Conservation (phyloP, 2,329 filamentous ascomycete species). For the Polychaeton citri region DNA sequence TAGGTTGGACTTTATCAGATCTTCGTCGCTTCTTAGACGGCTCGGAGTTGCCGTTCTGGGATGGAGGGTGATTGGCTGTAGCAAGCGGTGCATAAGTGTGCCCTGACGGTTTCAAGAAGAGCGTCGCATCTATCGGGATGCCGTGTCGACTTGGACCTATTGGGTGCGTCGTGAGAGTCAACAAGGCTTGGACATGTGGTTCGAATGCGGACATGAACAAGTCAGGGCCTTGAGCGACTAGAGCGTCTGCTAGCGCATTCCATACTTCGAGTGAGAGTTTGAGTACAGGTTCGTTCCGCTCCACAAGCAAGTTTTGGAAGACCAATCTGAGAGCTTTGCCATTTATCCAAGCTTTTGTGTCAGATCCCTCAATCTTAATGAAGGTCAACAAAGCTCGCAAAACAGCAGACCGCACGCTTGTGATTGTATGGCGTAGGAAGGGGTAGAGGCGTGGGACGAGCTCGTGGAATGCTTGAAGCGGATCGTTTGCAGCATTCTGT, state of each 20-base stretch:
- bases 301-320: conserved; percentile 91
- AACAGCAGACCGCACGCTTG: conserved; percentile 84
- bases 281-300: conserved; percentile 73
- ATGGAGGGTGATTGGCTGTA: conserved; percentile 27
- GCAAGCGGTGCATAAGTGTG: conserved; percentile 54
- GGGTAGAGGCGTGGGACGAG: conserved; percentile 89
- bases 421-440: conserved; percentile 93
- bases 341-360: conserved; percentile 80
- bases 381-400: conserved; percentile 88
- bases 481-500: conserved; percentile 65
- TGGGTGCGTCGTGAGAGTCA: conserved; percentile 75
- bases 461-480: conserved; percentile 79
- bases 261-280: conserved; percentile 78
- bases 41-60: conserved; percentile 42
- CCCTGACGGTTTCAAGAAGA: conserved; percentile 91
- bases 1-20: conserved; percentile 56
- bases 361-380: conserved; percentile 66
- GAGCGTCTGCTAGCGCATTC: conserved; percentile 58
- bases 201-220: conserved; percentile 61
- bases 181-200: conserved; percentile 63
- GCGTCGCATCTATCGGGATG: conserved; percentile 75
- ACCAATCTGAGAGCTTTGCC: conserved; percentile 77
- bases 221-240: conserved; percentile 47
- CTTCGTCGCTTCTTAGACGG: conserved; percentile 66
- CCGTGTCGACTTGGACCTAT: conserved; percentile 85